phyloP scores from a whole-genome alignment of 2,329 filamentous ascomycete genomes.

The Fusarium coffeatum region DNA sequence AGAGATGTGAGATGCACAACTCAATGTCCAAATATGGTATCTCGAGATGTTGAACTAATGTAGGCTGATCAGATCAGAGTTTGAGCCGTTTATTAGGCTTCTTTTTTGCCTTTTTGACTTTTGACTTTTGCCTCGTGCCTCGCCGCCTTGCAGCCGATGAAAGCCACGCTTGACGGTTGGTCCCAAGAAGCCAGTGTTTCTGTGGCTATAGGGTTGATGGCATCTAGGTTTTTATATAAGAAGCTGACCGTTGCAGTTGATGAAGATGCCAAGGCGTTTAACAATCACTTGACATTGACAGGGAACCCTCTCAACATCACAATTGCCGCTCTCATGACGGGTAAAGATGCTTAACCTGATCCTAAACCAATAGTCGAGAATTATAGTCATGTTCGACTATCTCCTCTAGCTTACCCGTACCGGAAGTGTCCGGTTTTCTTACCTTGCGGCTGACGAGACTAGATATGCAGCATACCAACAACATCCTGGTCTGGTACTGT shows the following conservation, averaged over 20 bases:
- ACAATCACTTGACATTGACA: conserved; percentile 14
- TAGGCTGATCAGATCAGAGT: conserved; percentile 30
- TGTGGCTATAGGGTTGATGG: conserved; percentile 7
- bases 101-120: no score
- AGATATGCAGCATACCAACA: conserved; percentile 9
- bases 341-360: neutral
- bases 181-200: neutral
- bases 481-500: neutral
- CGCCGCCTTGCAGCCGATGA: conserved; percentile 12
- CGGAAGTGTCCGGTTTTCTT: neutral
- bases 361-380: neutral
- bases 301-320: neutral
- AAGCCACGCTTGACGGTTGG: neutral
- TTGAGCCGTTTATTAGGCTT: conserved; percentile 18
- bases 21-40: conserved; percentile 30
- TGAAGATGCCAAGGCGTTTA: conserved; percentile 1
- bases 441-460: conserved; percentile 14
- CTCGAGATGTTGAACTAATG: conserved; percentile 10
- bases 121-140: conserved; percentile 10
- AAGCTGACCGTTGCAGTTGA: neutral
- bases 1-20: conserved; percentile 9
- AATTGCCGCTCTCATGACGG: neutral
- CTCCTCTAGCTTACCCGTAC: conserved; percentile 2
- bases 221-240: neutral
- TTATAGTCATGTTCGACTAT: neutral